Evolutionary conservation across 306 rosid species (phyloP), one percentile per base, ranked within the genome.

Genomic region (Cyclanthera cordifolia): DNA sequence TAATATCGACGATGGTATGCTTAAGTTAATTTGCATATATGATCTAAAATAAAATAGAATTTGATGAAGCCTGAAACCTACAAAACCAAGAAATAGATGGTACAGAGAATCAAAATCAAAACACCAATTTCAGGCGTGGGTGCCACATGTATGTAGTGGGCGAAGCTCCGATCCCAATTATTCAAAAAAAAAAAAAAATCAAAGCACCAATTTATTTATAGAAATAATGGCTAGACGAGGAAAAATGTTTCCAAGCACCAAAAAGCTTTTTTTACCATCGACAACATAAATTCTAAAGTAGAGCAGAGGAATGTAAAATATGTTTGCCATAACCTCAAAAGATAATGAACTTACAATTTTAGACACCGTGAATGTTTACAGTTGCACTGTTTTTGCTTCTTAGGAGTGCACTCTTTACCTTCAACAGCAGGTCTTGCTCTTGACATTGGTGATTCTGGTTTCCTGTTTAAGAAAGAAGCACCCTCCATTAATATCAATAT

Each of bases 281-380:
- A 65, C 14, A 46, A 45, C 23, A 24, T 1, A 66, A 46, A 47
- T 47, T 66, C 15, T 43, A 2, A 4, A 63, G 4, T 41, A 63
- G 19, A 37, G 30, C 50, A 63, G 69, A 41, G 20, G 24, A 39
- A 11, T 39, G 69, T 64, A 64, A 43, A 23, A n/a, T 4, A 20
- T 63, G 34, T 64, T 25, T 21, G 43, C 30, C 50, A 37, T 53
- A 30, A 72, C 53, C 53, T 65, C 73, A 67, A 58, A 53, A 77
- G 67, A 65, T 7, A 69, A 53, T 51, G 72, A 66, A 77, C 94
- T 86, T 82, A 93, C 98, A 93, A 79, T 80, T 93, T 89, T 81
- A 93, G 87, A 86, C 98, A 93, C 45, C 87, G 82, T 15, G 98
- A 89, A 77, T 88, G 86, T 83, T 78, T 90, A 83, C 98, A 93